A percentile compares a stretch with the other conserved stretches of the same genome.
These are phyloP conservation scores for Cryoendolithus antarcticus DNA, from an alignment of 2,329 filamentous ascomycete genomes.

Conservation along the genomic window DNA sequence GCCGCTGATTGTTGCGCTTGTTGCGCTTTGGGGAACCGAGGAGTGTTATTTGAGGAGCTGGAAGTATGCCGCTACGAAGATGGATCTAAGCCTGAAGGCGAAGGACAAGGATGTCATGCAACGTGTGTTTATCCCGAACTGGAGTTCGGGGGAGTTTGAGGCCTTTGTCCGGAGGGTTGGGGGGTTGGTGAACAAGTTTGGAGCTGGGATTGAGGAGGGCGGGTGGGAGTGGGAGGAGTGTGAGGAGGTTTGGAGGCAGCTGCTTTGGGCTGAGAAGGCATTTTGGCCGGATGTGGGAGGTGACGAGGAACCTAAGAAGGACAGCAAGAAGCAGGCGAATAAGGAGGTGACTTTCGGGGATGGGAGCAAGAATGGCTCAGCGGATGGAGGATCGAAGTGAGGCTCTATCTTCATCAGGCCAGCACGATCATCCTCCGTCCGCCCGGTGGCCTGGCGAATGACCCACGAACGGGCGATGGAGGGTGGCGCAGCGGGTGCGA, in stretches of 20 bases:
- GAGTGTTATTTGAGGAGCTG: constrained; percentile 39
- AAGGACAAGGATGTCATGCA: constrained; percentile 34
- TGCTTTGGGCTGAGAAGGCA: constrained; percentile 35
- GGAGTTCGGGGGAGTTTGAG: constrained; percentile 36
- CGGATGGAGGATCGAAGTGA: no score
- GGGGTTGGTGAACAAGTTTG: constrained; percentile 34
- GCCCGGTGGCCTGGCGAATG: no score
- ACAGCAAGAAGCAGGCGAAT: no score
- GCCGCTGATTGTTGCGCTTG: constrained; percentile 51
- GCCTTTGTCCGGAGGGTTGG: constrained; percentile 36
- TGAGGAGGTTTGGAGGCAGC: constrained; percentile 36
- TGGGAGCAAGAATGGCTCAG: no score
- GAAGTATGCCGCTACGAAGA: constrained; percentile 30
- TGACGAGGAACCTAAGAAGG: background rate
- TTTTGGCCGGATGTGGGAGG: constrained; percentile 33
- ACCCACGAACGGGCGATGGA: no score
- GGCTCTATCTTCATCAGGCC: no score
- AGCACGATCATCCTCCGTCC: no score
- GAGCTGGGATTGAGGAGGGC: constrained; percentile 25
- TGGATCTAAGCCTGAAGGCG: constrained; percentile 8
- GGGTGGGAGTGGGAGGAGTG: constrained; percentile 37
- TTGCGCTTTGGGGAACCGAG: constrained; percentile 65
- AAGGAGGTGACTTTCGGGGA: no score
- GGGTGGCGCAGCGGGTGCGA: no score
- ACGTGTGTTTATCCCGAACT: constrained; percentile 38